Evolutionary conservation across 2,329 filamentous ascomycete species (phyloP), one percentile per base, ranked within the genome.

Genomic region (Botrytis squamosa): DNA sequence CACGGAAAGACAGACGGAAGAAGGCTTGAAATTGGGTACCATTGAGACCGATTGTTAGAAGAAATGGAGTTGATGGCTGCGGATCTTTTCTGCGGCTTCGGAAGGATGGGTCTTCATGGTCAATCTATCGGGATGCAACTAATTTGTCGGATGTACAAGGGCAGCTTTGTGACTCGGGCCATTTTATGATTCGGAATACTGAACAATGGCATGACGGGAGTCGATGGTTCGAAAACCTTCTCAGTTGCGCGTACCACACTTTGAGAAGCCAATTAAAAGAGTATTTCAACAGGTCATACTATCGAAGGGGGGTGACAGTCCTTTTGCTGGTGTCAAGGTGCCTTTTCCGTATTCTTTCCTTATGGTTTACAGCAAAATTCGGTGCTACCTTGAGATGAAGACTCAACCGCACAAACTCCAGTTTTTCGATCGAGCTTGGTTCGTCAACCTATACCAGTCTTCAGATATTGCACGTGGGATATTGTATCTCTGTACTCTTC

Each of bases 81-180:
- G 20, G 33, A n/a, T 33, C 14, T 42, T 57, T 57, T 18, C 36
- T n/a, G 22, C n/a, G 49, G 49, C 36, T 33, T 57, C n/a, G 66
- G 66, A n/a, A 69, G n/a, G 36, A 59, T 33, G 36, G 10, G 33
- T 42, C 42, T 42, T 10, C 12, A 69, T 59, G 18, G 20, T 57
- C 66, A 57, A 42, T 55, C 49, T 18, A 49, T 68, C 66, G 66
- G 49, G n/a, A 68, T 68, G n/a, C 49, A 57, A 42, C 49, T 25
- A 57, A 20, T 42, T 36, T 36, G n/a, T 68, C 49, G 36, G 38
- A 49, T 57, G 49, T 42, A 42, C 66, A 57, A 57, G 25, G 66
- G 36, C 5, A 52, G 12, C 57, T 57, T 42, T 38, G 66, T 68
- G 49, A 42, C 38, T 57, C 49, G 46, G 65, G 36, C 22, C 25